Evolutionary conservation across 768 basidiomycete genomes (phyloP), one percentile per base, ranked within the genome.

Genomic region (Boletus rex-veris): DNA sequence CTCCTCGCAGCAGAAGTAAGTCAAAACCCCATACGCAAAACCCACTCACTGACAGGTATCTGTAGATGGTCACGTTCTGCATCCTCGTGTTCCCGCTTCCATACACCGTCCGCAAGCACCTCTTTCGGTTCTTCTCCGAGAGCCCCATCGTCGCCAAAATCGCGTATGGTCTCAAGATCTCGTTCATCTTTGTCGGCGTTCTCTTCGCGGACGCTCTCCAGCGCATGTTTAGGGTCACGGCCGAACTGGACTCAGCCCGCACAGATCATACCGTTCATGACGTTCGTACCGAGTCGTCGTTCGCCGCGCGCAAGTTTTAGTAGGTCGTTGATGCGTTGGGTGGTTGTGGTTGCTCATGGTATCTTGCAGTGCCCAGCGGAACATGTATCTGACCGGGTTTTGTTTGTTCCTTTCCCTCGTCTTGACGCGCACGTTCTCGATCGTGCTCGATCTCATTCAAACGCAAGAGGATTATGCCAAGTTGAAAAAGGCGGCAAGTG

Each of bases 371-470:
- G 80, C 92, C 3, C 92, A 95, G 68, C 80, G 93, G 51, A 97
- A 96, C 68, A 85, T 87, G 54, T 98, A 98, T 69, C 81, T 98
- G 15, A 95, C 94, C 7, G 91, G 91, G 0, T 94, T 92, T 71
- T 92, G 89, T 55, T 80, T 99, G 43, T 97, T 98, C 85, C 85
- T 99, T 19, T 97, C 96, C 9, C 85, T 98, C 52, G 87, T 97
- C 61, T 84, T 98, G 60, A 88, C 94, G 3, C 86, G 95, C 63
- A 90, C 89, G 4, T 98, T 98, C 76, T 86, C 87, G 69, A 90
- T 98, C 69, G 82, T 90, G 43, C 84, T 94, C 64, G 92, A 98
- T 68, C 85, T 97, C 60, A 86, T 98, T 58, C 85, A 91, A 60
- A 82, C 86, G 1, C 92, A 96, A 71, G 94, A 95, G 61, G 84